Percentiles rank a stretch among this genome's conserved stretches.
Conservation (phyloP, 2,329 filamentous ascomycete species). For the Xylariaceae sp. region DNA sequence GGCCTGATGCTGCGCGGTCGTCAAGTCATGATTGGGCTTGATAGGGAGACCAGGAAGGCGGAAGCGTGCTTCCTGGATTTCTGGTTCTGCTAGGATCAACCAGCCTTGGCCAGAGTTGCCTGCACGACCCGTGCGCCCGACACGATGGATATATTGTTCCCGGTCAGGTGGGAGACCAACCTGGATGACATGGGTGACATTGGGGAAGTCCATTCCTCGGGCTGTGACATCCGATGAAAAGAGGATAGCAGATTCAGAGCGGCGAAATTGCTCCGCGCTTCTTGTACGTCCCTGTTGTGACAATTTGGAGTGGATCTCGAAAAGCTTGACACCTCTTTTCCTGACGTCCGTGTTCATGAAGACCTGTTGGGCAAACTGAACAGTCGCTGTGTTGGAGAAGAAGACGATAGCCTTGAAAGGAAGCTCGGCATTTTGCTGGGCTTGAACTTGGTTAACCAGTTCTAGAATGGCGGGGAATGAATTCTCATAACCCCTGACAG, state of each 20-base stretch:
- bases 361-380: slow-evolving; percentile 59
- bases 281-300: slow-evolving; percentile 65
- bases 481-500: slow-evolving; percentile 68
- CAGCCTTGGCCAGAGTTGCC: slow-evolving; percentile 69
- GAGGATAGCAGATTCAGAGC: slow-evolving; percentile 57
- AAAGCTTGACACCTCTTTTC: slow-evolving; percentile 37
- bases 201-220: slow-evolving; percentile 78
- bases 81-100: slow-evolving; percentile 57
- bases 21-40: slow-evolving; percentile 48
- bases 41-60: slow-evolving; percentile 59
- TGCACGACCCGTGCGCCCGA: slow-evolving; percentile 73
- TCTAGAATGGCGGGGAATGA: slow-evolving; percentile 73
- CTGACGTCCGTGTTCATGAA: slow-evolving; percentile 45
- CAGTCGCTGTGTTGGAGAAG: slow-evolving; percentile 73
- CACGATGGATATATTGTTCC: slow-evolving; percentile 72
- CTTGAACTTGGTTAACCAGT: slow-evolving; percentile 60
- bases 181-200: slow-evolving; percentile 77
- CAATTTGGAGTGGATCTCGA: slow-evolving; percentile 76
- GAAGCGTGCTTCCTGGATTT: slow-evolving; percentile 44
- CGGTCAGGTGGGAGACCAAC: slow-evolving; percentile 60
- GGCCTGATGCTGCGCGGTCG: slow-evolving; percentile 50
- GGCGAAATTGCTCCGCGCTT: slow-evolving; percentile 69
- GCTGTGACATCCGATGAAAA: slow-evolving; percentile 79
- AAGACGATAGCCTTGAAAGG: slow-evolving; percentile 98
- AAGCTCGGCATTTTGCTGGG: slow-evolving; percentile 42